Evolutionary conservation across 2,329 filamentous ascomycete genomes (phyloP).

Genomic region (Ascochyta lentis): DNA sequence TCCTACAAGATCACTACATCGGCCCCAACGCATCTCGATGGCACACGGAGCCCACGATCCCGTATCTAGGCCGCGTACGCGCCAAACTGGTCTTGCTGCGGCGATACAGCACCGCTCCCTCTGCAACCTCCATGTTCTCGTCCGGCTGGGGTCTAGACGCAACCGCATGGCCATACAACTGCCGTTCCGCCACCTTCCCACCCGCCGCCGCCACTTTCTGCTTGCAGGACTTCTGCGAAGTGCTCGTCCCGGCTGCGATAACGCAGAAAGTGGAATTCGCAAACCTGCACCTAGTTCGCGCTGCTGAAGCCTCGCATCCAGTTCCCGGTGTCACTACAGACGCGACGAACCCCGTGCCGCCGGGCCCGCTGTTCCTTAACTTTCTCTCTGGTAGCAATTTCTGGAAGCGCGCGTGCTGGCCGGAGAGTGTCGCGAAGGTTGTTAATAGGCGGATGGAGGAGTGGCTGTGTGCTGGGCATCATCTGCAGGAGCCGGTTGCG

Average conservation of each 20-base stretch:
- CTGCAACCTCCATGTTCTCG: background rate
- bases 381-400: slow-evolving; percentile 93
- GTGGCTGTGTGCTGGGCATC: slow-evolving; percentile 63
- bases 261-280: slow-evolving; percentile 78
- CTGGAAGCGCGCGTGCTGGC: slow-evolving; percentile 91
- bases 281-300: slow-evolving; percentile 77
- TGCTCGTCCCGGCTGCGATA: slow-evolving; percentile 76
- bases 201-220: slow-evolving; percentile 62
- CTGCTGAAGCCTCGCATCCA: slow-evolving; percentile 51
- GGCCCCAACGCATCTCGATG: slow-evolving; percentile 67
- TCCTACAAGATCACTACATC: slow-evolving; percentile 75
- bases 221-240: slow-evolving; percentile 94
- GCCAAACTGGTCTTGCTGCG: slow-evolving; percentile 86
- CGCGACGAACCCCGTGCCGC: slow-evolving; percentile 50
- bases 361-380: slow-evolving; percentile 80
- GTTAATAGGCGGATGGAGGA: slow-evolving; percentile 78
- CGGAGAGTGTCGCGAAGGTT: slow-evolving; percentile 85
- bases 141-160: slow-evolving; percentile 64
- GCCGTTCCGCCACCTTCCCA: slow-evolving; percentile 75
- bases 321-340: slow-evolving; percentile 52
- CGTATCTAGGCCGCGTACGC: slow-evolving; percentile 77
- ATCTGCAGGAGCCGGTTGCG: slow-evolving; percentile 31
- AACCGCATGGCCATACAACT: slow-evolving; percentile 84
- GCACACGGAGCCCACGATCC: slow-evolving; percentile 78
- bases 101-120: slow-evolving; percentile 67